These are phyloP conservation scores for Hygrophila difformis DNA, from an alignment of 257 asterid genomes.

Conservation along the genomic window DNA sequence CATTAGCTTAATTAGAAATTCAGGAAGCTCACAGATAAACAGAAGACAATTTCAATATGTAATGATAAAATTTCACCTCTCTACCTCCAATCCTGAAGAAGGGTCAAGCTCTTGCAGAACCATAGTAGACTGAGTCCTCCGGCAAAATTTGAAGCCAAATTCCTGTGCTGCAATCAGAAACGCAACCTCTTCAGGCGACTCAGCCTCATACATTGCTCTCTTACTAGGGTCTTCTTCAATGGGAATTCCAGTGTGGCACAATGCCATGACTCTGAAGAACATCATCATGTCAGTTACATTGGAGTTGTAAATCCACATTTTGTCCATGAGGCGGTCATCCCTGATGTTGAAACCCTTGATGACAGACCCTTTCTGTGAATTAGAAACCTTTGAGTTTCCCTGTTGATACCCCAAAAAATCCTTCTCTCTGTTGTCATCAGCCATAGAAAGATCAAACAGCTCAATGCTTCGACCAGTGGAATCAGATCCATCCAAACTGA, in stretches of 20 bases:
- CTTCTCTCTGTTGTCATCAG: slow-evolving; percentile 31
- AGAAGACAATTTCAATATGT: no score
- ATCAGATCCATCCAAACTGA: slow-evolving; percentile 40
- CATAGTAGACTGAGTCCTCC: slow-evolving; percentile 73
- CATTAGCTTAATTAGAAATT: background rate
- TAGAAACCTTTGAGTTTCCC: slow-evolving; percentile 29
- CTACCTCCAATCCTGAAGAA: slow-evolving; percentile 35
- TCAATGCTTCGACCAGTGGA: slow-evolving; percentile 47
- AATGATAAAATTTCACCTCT: no score
- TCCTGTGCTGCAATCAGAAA: slow-evolving; percentile 93
- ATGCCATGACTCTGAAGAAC: slow-evolving; percentile 75
- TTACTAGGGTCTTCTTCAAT: slow-evolving; percentile 50
- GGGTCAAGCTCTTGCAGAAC: slow-evolving; percentile 67
- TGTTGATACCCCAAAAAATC: slow-evolving; percentile 26
- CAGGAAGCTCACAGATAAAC: background rate
- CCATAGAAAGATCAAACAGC: slow-evolving; percentile 49
- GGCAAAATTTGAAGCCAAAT: slow-evolving; percentile 76
- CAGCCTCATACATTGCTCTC: slow-evolving; percentile 71
- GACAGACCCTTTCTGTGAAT: slow-evolving; percentile 8
- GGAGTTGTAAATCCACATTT: slow-evolving; percentile 68
- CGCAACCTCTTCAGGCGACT: slow-evolving; percentile 97
- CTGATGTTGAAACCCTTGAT: slow-evolving; percentile 75
- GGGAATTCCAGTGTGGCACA: slow-evolving; percentile 95
- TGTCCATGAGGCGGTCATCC: slow-evolving; percentile 79
- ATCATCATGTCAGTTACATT: slow-evolving; percentile 47